Percentiles rank a stretch among this genome's conserved stretches.
phyloP scores from a whole-genome alignment of 108 stramenopile genomes.

The Fragilariopsis cylindrus region DNA sequence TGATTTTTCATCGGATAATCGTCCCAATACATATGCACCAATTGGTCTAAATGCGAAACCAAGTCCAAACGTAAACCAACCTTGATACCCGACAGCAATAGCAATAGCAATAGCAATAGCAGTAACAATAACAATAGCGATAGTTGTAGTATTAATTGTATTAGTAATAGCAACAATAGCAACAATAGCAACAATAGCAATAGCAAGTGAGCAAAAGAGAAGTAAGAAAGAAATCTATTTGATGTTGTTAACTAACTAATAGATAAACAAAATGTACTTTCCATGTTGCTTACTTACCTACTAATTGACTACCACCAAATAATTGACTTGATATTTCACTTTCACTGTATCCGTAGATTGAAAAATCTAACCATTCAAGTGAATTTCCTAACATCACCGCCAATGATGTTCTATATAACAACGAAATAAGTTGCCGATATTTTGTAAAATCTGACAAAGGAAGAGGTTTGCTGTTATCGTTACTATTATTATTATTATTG shows the following conservation, averaged over 20 bases:
- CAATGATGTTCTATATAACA: constrained; percentile 5
- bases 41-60: constrained; percentile 17
- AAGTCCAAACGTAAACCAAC: constrained; percentile 16
- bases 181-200: too few relatives aligned
- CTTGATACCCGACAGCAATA: not conserved
- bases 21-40: constrained; percentile 19
- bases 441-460: constrained; percentile 3
- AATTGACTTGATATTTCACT: constrained; percentile 10
- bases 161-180: too few relatives aligned
- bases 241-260: too few relatives aligned
- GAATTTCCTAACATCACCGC: constrained; percentile 17
- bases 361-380: constrained; percentile 25
- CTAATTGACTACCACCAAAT: constrained; percentile 3
- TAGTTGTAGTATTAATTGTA: too few relatives aligned
- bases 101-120: too few relatives aligned
- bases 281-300: not conserved
- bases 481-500: not conserved
- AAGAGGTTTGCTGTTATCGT: constrained; percentile 7
- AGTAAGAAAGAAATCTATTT: too few relatives aligned
- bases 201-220: too few relatives aligned
- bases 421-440: not conserved
- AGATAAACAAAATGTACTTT: too few relatives aligned
- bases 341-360: constrained; percentile 21
- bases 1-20: constrained; percentile 11
- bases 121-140: too few relatives aligned